Evolutionary conservation across 257 asterid species (phyloP).

Genomic region (Solanum microdontum): DNA sequence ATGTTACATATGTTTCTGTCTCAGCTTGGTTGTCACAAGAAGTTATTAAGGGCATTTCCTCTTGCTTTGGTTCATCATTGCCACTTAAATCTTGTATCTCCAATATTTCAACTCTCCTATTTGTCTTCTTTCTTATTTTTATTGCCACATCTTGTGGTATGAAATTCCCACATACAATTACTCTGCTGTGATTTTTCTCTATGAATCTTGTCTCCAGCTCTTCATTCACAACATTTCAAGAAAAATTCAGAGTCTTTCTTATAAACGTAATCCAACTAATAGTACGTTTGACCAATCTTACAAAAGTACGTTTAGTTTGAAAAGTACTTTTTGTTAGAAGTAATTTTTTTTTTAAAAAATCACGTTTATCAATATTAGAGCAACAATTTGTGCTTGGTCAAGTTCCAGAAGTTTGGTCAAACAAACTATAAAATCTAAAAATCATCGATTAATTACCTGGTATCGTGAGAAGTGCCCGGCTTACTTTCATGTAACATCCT

Average conservation of each 20-base stretch:
- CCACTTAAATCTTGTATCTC: neutral
- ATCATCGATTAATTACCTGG: constrained; percentile 1
- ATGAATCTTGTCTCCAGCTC: constrained; percentile 5
- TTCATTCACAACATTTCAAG: neutral
- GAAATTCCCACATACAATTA: constrained; percentile 7
- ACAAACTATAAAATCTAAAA: neutral
- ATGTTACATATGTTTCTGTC: neutral
- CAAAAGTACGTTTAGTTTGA: neutral
- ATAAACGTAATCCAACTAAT: neutral
- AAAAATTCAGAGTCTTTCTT: neutral
- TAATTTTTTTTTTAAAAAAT: no score
- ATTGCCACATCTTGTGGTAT: constrained; percentile 11
- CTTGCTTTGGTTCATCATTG: neutral
- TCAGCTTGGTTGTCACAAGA: neutral
- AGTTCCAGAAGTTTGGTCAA: neutral
- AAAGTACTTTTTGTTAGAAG: neutral
- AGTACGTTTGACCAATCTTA: neutral
- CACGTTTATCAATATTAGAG: neutral
- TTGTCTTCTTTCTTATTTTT: constrained; percentile 7
- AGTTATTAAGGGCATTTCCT: neutral
- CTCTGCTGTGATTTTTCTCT: constrained; percentile 10
- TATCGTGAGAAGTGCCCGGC: constrained; percentile 2
- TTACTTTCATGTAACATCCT: constrained; percentile 8
- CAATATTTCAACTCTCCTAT: constrained; percentile 11
- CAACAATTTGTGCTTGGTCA: neutral